phyloP scores from a whole-genome alignment of 768 basidiomycete genomes.

The Clitopilus passeckerianus region DNA sequence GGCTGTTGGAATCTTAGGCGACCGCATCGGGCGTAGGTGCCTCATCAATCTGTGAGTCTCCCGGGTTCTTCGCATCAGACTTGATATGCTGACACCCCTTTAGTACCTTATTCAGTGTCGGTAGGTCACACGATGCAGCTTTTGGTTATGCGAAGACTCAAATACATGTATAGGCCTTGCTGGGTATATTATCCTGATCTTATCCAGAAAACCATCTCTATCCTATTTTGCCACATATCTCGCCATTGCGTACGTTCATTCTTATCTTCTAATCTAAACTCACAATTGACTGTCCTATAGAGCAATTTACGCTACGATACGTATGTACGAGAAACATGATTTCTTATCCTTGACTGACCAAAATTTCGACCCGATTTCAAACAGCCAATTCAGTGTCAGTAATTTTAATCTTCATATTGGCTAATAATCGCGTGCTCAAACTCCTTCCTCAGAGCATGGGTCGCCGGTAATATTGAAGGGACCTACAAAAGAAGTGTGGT shows the following conservation, averaged over 20 bases:
- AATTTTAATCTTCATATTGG: neutral
- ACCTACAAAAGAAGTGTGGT: constrained; percentile 70
- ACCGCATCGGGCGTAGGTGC: constrained; percentile 50
- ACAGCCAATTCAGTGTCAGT: constrained; percentile 49
- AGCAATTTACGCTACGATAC: constrained; percentile 48
- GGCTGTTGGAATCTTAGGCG: constrained; percentile 56
- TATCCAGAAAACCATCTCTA: constrained; percentile 51
- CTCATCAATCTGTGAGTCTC: constrained; percentile 56
- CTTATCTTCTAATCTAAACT: neutral
- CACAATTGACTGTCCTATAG: constrained; percentile 15
- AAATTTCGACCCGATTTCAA: neutral
- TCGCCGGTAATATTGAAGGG: constrained; percentile 68
- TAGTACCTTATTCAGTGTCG: constrained; percentile 22
- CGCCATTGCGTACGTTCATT: constrained; percentile 44
- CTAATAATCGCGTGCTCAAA: constrained; percentile 4
- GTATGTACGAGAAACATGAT: constrained; percentile 22
- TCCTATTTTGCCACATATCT: constrained; percentile 74
- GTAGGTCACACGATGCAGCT: constrained; percentile 7
- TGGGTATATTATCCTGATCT: constrained; percentile 65
- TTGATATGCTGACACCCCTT: neutral
- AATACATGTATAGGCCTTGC: constrained; percentile 28
- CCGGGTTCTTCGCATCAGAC: neutral
- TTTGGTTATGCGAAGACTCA: neutral
- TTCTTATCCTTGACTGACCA: too few relatives aligned
- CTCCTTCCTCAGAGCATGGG: constrained; percentile 52